Evolutionary conservation across 2,329 filamentous ascomycete genomes (phyloP), one percentile per base, ranked within the genome.

Genomic region (Aspergillus sp.): DNA sequence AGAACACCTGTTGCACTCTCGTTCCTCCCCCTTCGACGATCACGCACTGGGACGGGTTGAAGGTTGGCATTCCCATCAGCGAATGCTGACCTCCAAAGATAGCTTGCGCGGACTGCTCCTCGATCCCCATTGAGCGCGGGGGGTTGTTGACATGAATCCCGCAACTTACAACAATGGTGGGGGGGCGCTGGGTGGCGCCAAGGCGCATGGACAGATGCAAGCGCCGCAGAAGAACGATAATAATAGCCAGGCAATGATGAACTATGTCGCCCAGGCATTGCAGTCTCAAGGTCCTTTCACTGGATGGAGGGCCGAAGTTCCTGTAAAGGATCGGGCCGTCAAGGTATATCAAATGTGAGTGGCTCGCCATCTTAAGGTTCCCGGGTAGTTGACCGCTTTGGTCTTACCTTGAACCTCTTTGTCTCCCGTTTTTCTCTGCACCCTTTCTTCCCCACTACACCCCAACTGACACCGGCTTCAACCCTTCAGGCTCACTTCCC

Each of bases 341-440:
- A 78, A 77, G 62, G 74, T 81, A 54, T 75, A 74, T 64, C 75
- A 80, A 63, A 77, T 81, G 74, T 79, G 67, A 63, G 76, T 73
- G 50, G 52, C 52, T 39, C 52, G 56, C 31, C 42, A 24, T n/a
- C n/a, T 29, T 54, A 24, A 24, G 22, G 20, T 45, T 24, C 20
- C 39, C 32, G 22, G 22, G 24, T 42, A 31, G 29, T 47, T 55
- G 36, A 49, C 36, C 18, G 39, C 42, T 39, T 47, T 42, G 45
- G 52, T 29, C 55, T 42, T 29, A 20, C 46, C 22, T 42, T 16
- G 22, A 49, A 26, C 39, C 24, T 29, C 24, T 57, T 42, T 6
- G n/a, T 26, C 26, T 42, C 26, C 49, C 32, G 20, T 42, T n/a
- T 36, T 45, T 32, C 9, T 32, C 39, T 57, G 16, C 12, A 12